Conservation (phyloP, 768 basidiomycete species). For the Leccinellum albellum region DNA sequence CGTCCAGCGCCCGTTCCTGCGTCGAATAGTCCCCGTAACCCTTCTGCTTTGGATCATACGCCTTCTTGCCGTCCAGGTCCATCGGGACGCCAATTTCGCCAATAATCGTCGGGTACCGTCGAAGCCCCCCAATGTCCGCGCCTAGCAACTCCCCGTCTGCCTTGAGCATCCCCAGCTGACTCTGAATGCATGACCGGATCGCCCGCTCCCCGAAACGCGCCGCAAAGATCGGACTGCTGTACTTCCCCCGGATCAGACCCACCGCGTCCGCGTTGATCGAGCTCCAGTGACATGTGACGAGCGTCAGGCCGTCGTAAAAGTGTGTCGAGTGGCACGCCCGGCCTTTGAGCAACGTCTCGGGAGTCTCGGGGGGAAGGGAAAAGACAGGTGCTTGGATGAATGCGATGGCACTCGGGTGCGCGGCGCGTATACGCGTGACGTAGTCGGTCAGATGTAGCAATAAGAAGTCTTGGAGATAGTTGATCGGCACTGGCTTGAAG, state of each 20-base stretch:
- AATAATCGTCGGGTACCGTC: conserved; percentile 78
- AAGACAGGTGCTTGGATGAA: conserved; percentile 94
- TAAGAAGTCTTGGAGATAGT: conserved; percentile 81
- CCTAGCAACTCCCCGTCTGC: conserved; percentile 67
- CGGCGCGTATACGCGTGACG: conserved; percentile 50
- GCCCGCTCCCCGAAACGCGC: conserved; percentile 79
- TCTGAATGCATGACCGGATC: conserved; percentile 76
- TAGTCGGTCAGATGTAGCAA: conserved; percentile 63
- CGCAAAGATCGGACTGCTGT: conserved; percentile 62
- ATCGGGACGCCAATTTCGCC: conserved; percentile 96
- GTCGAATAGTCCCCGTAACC: conserved; percentile 68
- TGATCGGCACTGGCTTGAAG: conserved; percentile 37
- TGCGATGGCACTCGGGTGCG: conserved; percentile 81
- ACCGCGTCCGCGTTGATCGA: conserved; percentile 95
- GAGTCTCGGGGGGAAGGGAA: conserved; percentile 62
- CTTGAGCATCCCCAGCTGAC: conserved; percentile 78
- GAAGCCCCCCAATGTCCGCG: conserved; percentile 9
- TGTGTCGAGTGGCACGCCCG: conserved; percentile 75
- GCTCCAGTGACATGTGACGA: conserved; percentile 91
- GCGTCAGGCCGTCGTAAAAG: conserved; percentile 93
- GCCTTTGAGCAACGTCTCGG: conserved; percentile 56
- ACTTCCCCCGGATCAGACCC: conserved; percentile 84
- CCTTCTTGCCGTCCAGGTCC: conserved; percentile 84
- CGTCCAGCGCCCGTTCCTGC: conserved; percentile 86
- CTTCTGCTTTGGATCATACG: conserved; percentile 56